Evolutionary conservation across 176 grass and related monocot genomes (phyloP), one percentile per base, ranked within the genome.

Genomic region (Juncus effusus): DNA sequence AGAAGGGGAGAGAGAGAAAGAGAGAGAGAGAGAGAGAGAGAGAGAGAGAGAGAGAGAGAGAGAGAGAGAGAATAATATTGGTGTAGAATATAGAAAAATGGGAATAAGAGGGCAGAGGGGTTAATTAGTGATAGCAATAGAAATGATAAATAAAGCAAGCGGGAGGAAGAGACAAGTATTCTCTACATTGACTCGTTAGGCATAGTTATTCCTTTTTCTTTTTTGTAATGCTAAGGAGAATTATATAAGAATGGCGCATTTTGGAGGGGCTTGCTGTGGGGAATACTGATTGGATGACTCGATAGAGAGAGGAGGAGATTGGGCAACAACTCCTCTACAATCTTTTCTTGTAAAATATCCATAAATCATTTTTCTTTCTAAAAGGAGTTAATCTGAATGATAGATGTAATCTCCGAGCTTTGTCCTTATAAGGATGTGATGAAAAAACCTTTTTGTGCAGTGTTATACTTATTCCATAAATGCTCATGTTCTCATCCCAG

Each of bases 141-240:
- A 56, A 81, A 75, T 84, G 70, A 40, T 63, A 64, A 91, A 79
- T 84, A 73, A 81, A 74, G 74, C 75, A 62, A 80, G 28, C 63
- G 19, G 38, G 56, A 79, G 80, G 84, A 80, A 78, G 57, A 59
- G 74, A 78, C 85, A 86, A 79, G 80, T 78, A 88, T 86, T 92
- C 85, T 59, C 72, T 82, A 80, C 74, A 86, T 92, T 97, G 94
- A 92, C 88, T 77, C 68, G 61, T 62, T 65, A 79, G 63, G 42
- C 76, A 85, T 83, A 76, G 38, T 80, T 73, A 78, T 77, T 83
- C 76, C 83, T 73, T 71, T 49, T 69, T 56, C 13, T 84, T 77
- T 74, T 87, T 57, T 85, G 69, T 82, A 63, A 42, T 44, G 14
- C 49, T 11, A 83, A 6, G 83, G 80, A 47, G 44, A 90, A 87